Evolutionary conservation across 352 stramenopile species (phyloP).

Genomic region (Pythium sukuiense): DNA sequence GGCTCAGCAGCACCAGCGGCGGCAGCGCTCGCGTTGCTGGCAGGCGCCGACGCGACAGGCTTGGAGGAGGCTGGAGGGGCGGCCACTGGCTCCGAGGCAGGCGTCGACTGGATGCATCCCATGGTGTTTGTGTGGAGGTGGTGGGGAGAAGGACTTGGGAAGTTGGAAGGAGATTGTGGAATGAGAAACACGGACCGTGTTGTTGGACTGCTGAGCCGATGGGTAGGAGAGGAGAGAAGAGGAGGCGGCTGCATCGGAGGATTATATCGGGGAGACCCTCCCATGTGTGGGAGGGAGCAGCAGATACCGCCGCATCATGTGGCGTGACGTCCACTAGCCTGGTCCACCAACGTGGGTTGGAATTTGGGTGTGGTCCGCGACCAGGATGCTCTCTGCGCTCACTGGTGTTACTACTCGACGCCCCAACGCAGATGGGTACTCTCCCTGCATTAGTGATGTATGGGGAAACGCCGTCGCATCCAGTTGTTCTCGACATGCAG

Average conservation of each 20-base stretch:
- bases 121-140: conserved; percentile 31
- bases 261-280: not conserved
- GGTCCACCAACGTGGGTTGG: not conserved
- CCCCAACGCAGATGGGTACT: not conserved
- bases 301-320: not conserved
- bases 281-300: not conserved
- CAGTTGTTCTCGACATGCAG: not conserved
- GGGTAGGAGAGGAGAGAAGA: not conserved
- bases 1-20: conserved; percentile 11
- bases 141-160: conserved; percentile 7
- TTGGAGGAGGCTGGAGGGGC: conserved; percentile 27
- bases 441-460: not conserved
- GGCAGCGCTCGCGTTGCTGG: conserved; percentile 33
- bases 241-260: not conserved
- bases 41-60: conserved; percentile 36
- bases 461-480: not conserved
- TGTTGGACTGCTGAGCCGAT: no score
- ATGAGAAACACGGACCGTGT: conserved; percentile 1
- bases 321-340: not conserved
- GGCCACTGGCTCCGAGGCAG: conserved; percentile 37
- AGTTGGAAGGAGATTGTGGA: conserved; percentile 17
- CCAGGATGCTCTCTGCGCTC: not conserved
- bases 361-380: not conserved
- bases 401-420: not conserved
- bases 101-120: conserved; percentile 77